phyloP scores from a whole-genome alignment of 805 yeast species.

The Kurtzmaniella cleridarum region DNA sequence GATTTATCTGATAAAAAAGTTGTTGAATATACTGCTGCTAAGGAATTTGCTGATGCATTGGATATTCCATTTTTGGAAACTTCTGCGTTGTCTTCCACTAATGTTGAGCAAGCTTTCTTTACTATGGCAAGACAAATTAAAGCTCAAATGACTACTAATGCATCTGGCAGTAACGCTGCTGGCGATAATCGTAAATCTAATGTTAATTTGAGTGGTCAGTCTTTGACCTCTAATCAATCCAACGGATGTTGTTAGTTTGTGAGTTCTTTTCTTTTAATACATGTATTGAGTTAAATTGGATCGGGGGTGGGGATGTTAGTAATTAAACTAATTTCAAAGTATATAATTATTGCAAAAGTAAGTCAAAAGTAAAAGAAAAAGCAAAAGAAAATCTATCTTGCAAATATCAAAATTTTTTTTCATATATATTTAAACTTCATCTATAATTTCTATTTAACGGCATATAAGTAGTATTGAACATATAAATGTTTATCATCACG shows the following conservation, averaged over 20 bases:
- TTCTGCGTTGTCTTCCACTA: conserved; percentile 89
- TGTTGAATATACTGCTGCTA: conserved; percentile 92
- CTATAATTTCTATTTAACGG: conserved; percentile 10
- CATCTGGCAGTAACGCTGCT: conserved; percentile 27
- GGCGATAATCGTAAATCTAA: conserved; percentile 48
- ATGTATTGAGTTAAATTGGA: neutral
- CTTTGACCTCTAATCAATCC: conserved; percentile 36
- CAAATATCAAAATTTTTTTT: too few species aligned
- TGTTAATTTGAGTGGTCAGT: conserved; percentile 71
- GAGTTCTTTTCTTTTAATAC: neutral
- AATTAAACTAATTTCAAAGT: too few species aligned
- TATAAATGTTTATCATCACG: conserved; percentile 42
- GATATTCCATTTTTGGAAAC: conserved; percentile 96
- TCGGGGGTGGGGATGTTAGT: too few species aligned
- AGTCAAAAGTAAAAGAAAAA: too few species aligned
- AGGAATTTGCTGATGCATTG: conserved; percentile 94
- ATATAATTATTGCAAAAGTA: too few species aligned
- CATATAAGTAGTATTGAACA: conserved; percentile 53
- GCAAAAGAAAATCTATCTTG: too few species aligned
- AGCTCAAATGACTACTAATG: conserved; percentile 80
- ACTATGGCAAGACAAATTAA: conserved; percentile 98
- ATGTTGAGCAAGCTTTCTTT: conserved; percentile 97
- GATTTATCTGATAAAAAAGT: conserved; percentile 91
- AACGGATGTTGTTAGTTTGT: conserved; percentile 33
- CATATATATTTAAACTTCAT: too few species aligned